Evolutionary conservation across 2,329 filamentous ascomycete genomes (phyloP).

Genomic region (Microdochium nivale): DNA sequence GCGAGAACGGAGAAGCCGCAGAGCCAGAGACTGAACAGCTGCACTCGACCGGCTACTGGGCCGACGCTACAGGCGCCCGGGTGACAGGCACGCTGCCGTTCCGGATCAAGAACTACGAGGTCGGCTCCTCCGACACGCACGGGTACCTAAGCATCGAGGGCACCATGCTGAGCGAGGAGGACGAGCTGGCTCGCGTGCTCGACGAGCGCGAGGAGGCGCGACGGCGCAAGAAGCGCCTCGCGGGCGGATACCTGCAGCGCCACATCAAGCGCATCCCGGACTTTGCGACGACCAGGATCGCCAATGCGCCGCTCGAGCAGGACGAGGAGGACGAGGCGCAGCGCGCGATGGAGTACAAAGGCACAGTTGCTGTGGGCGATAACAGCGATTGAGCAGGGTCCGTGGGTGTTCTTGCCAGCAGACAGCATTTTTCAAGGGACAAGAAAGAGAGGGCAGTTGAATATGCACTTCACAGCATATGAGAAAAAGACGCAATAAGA

Average conservation of each 20-base stretch:
- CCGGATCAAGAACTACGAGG: conserved; percentile 77
- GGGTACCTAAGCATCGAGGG: conserved; percentile 82
- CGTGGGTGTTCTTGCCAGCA: too few species aligned
- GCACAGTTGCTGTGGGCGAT: conserved; percentile 17
- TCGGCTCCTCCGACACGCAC: conserved; percentile 63
- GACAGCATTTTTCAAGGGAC: too few species aligned
- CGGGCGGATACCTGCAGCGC: conserved; percentile 15
- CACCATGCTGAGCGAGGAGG: conserved; percentile 65
- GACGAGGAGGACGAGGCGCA: conserved; percentile 30
- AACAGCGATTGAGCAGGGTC: conserved; percentile 6
- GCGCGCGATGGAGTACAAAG: conserved; percentile 22
- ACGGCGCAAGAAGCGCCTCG: conserved; percentile 26
- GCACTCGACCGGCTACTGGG: conserved; percentile 63
- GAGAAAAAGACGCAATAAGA: background rate
- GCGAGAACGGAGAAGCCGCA: conserved; percentile 28
- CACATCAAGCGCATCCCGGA: conserved; percentile 20
- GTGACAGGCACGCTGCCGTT: conserved; percentile 67
- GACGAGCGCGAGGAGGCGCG: conserved; percentile 37
- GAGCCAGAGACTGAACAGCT: conserved; percentile 44
- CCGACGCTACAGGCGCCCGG: conserved; percentile 59
- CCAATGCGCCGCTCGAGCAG: conserved; percentile 35
- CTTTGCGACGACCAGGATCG: conserved; percentile 18
- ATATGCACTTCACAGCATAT: background rate
- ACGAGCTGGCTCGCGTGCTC: conserved; percentile 52
- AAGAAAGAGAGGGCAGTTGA: background rate